Percentiles rank a stretch among this genome's conserved stretches.
These are phyloP conservation scores for Zoysia japonica DNA, from an alignment of 176 grass and related monocot genomes.

Conservation along the genomic window DNA sequence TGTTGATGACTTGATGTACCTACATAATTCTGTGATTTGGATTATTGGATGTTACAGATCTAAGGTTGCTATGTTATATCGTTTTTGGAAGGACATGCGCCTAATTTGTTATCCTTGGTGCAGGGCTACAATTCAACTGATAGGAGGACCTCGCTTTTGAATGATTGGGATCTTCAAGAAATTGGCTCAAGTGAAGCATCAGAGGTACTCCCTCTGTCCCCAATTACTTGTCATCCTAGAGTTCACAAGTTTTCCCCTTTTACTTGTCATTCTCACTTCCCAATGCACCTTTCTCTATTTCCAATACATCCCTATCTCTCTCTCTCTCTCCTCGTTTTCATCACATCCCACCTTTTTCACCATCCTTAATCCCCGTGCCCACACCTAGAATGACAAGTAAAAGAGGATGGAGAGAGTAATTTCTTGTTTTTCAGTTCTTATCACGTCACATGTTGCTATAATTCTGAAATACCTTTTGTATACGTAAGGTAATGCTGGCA, in stretches of 20 bases:
- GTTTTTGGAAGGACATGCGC: conserved; percentile 9
- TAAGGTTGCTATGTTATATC: conserved; percentile 8
- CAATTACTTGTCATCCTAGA: too few species aligned
- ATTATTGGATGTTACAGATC: background rate
- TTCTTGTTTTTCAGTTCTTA: conserved; percentile 25
- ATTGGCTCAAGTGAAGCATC: conserved; percentile 81
- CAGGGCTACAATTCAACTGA: conserved; percentile 92
- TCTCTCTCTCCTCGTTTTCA: too few species aligned
- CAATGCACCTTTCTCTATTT: too few species aligned
- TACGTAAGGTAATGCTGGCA: background rate
- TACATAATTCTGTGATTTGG: background rate
- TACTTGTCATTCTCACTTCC: too few species aligned
- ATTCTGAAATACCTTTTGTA: conserved; percentile 10
- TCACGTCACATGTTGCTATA: background rate
- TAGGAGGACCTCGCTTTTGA: conserved; percentile 67
- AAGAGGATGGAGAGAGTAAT: background rate
- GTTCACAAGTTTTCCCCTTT: too few species aligned
- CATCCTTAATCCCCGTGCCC: too few species aligned
- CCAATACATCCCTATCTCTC: too few species aligned
- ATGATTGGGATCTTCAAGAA: conserved; percentile 98
- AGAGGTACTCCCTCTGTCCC: conserved; percentile 46
- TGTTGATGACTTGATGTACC: conserved; percentile 4
- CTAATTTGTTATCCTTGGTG: conserved; percentile 22
- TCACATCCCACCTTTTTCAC: too few species aligned
- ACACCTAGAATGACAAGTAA: too few species aligned